These are phyloP conservation scores for Phytophthora kernoviae DNA, from an alignment of 352 stramenopile genomes.

Conservation along the genomic window DNA sequence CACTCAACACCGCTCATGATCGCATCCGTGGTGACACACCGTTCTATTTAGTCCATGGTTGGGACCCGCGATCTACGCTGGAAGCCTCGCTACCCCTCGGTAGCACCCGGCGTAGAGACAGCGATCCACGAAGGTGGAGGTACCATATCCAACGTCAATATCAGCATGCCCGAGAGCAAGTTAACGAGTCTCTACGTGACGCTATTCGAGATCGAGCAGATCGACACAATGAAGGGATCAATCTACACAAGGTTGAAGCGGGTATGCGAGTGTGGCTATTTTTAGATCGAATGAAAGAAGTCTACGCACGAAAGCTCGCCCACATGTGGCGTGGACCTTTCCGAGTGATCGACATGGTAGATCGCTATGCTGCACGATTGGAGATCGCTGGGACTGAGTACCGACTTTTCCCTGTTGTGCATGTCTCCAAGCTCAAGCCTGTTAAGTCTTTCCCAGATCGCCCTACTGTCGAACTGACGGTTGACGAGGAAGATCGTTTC, in stretches of 20 bases:
- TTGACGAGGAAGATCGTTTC: not conserved
- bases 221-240: not conserved
- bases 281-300: slow-evolving; percentile 2
- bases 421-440: slow-evolving; percentile 22
- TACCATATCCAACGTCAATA: slow-evolving; percentile 6
- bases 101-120: not conserved
- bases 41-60: slow-evolving; percentile 1
- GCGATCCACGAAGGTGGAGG: not conserved
- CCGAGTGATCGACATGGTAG: slow-evolving; percentile 16
- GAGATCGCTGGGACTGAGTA: slow-evolving; percentile 3
- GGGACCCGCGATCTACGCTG: slow-evolving; percentile 3
- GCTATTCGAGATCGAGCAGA: not conserved
- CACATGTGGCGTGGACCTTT: too few species aligned
- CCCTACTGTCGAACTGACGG: not conserved
- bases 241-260: not conserved
- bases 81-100: too few species aligned
- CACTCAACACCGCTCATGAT: slow-evolving; percentile 13
- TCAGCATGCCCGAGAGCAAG: too few species aligned
- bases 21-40: not conserved
- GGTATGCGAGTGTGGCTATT: not conserved
- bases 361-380: slow-evolving; percentile 9
- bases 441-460: not conserved
- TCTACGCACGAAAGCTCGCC: not conserved
- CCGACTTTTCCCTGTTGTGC: slow-evolving; percentile 20
- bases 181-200: not conserved